Evolutionary conservation across 768 basidiomycete species (phyloP).

Genomic region (Xerocomellus amylosporus): DNA sequence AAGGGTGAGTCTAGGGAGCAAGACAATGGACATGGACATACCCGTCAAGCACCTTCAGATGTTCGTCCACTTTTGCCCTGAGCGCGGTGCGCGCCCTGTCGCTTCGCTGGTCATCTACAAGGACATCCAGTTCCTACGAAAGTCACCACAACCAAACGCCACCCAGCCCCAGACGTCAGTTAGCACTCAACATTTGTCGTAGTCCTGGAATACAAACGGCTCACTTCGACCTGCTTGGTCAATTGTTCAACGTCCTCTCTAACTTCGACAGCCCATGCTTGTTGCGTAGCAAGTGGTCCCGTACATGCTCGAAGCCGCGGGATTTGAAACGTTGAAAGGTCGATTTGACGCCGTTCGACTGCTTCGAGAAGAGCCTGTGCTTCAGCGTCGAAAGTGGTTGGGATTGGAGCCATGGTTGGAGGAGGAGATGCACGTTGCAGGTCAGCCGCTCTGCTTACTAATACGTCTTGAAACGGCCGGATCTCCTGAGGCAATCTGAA

Average conservation of each 20-base stretch:
- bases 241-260: slow-evolving; percentile 70
- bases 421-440: not conserved
- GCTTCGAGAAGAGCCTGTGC: slow-evolving; percentile 48
- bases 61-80: slow-evolving; percentile 47
- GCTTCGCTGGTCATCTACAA: slow-evolving; percentile 70
- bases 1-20: not conserved
- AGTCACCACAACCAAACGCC: not conserved
- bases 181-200: slow-evolving; percentile 1
- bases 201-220: slow-evolving; percentile 32
- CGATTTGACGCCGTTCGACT: slow-evolving; percentile 54
- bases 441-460: too few relatives aligned
- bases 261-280: slow-evolving; percentile 70
- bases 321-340: slow-evolving; percentile 69
- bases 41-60: slow-evolving; percentile 48
- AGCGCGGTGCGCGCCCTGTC: slow-evolving; percentile 50
- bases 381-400: slow-evolving; percentile 50
- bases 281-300: slow-evolving; percentile 69
- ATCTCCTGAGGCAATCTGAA: too few relatives aligned
- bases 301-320: slow-evolving; percentile 67
- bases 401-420: slow-evolving; percentile 60
- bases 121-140: slow-evolving; percentile 59
- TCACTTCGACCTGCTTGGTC: slow-evolving; percentile 59
- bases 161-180: not conserved
- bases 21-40: slow-evolving; percentile 33
- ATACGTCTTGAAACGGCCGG: too few relatives aligned